These are phyloP conservation scores for Chenopodium suecicum DNA, from an alignment of 148 eudicot species.

Conservation along the genomic window DNA sequence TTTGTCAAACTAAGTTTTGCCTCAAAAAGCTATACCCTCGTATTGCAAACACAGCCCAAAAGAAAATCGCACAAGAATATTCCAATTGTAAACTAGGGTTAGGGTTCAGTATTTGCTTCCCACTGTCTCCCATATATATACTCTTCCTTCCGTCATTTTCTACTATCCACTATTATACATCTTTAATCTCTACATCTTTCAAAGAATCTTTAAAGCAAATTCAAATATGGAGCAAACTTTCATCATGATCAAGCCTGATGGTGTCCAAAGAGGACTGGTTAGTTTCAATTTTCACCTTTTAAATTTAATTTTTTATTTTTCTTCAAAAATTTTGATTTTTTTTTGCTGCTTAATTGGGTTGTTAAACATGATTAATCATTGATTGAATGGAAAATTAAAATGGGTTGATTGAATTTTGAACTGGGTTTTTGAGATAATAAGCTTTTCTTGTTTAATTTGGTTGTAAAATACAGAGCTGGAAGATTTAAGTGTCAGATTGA, in stretches of 20 bases:
- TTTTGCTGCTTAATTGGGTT: background rate
- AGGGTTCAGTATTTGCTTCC: slow-evolving; percentile 2
- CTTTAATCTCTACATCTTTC: background rate
- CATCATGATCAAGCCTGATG: slow-evolving; percentile 88
- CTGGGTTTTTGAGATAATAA: background rate
- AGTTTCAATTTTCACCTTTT: background rate
- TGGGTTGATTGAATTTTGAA: background rate
- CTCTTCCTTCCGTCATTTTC: background rate
- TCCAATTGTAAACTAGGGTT: slow-evolving; percentile 26
- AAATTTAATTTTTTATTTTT: background rate
- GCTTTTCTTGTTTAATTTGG: background rate
- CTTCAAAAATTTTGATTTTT: background rate
- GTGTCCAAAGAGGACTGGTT: slow-evolving; percentile 78
- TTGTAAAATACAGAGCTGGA: background rate
- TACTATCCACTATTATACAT: background rate
- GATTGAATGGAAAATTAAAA: background rate
- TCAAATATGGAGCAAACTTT: slow-evolving; percentile 71
- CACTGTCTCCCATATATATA: slow-evolving; percentile 12
- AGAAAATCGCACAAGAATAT: background rate
- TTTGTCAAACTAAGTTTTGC: too few species aligned
- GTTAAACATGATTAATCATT: background rate
- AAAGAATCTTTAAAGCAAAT: background rate
- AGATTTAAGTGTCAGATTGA: background rate
- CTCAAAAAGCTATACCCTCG: too few species aligned
- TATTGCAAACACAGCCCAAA: too few species aligned